Conservation (phyloP, 495 filamentous ascomycete genomes). For the Astrocystis sublimbata region DNA sequence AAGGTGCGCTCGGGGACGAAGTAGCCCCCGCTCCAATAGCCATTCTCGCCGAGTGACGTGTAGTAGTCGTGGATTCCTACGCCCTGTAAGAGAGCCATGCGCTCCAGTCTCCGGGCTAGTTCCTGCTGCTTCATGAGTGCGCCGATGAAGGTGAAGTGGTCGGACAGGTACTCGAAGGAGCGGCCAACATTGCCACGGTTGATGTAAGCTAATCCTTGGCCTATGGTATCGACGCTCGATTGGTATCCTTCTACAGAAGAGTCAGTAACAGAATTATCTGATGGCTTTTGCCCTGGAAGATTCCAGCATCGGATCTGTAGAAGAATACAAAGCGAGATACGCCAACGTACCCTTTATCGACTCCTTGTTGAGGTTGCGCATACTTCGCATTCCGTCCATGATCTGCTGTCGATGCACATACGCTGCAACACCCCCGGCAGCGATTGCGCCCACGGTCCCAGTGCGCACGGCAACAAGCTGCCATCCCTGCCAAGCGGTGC, state of each 20-base stretch:
- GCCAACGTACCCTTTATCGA: constrained; percentile 28
- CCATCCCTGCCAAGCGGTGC: constrained; percentile 62
- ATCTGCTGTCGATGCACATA: constrained; percentile 79
- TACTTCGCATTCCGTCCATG: constrained; percentile 53
- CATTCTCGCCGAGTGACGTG: constrained; percentile 51
- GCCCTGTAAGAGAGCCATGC: constrained; percentile 41
- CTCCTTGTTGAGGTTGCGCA: constrained; percentile 41
- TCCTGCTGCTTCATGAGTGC: constrained; percentile 46
- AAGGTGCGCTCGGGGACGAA: constrained; percentile 56
- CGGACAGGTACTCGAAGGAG: constrained; percentile 49
- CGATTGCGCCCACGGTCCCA: constrained; percentile 81
- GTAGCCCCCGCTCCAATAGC: constrained; percentile 54
- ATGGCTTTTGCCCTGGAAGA: too few relatives aligned
- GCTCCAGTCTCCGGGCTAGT: constrained; percentile 41
- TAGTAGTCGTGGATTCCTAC: constrained; percentile 42
- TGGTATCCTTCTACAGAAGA: constrained; percentile 39
- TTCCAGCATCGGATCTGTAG: not conserved
- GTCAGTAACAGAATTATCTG: too few relatives aligned
- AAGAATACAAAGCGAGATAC: not conserved
- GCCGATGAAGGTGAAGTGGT: constrained; percentile 52
- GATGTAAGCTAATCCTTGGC: constrained; percentile 52
- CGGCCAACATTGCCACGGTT: constrained; percentile 49
- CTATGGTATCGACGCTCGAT: constrained; percentile 45
- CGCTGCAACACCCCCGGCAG: constrained; percentile 83
- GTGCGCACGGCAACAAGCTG: constrained; percentile 83